These are phyloP conservation scores for Nidularia sp. DNA, from an alignment of 768 basidiomycete species.

Conservation along the genomic window DNA sequence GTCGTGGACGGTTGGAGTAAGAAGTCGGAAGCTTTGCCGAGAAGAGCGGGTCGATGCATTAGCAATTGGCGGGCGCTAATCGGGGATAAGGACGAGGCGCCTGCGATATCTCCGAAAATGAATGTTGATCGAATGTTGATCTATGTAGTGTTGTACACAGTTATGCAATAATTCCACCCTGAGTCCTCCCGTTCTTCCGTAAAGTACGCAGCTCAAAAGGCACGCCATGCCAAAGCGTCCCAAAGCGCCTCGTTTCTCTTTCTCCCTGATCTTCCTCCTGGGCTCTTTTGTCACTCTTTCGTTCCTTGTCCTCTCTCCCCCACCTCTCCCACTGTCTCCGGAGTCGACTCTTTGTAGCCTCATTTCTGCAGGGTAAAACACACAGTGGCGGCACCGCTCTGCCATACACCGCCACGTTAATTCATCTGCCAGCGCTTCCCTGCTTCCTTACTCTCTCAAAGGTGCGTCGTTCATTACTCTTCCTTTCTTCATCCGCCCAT, in stretches of 20 bases:
- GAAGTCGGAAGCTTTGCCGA: background rate
- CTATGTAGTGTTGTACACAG: too few species aligned
- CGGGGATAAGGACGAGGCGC: too few species aligned
- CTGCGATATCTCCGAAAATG: too few species aligned
- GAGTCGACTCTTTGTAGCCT: background rate
- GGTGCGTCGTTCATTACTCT: too few species aligned
- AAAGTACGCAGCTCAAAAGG: too few species aligned
- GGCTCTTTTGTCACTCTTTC: background rate
- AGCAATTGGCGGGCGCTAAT: too few species aligned
- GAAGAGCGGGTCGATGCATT: background rate
- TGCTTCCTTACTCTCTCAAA: too few species aligned
- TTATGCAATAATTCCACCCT: too few species aligned
- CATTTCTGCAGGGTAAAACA: background rate
- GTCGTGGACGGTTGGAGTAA: background rate
- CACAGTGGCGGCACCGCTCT: background rate
- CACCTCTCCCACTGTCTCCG: background rate
- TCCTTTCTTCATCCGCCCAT: too few species aligned
- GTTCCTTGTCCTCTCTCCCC: background rate
- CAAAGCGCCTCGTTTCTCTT: background rate
- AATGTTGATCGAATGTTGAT: too few species aligned
- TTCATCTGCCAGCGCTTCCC: background rate
- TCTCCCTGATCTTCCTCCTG: background rate
- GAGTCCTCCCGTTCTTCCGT: too few species aligned
- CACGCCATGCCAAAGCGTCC: too few species aligned
- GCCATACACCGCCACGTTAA: background rate